Conservation (phyloP, 345 rosid genomes). For the Diplotaxis tenuifolia region DNA sequence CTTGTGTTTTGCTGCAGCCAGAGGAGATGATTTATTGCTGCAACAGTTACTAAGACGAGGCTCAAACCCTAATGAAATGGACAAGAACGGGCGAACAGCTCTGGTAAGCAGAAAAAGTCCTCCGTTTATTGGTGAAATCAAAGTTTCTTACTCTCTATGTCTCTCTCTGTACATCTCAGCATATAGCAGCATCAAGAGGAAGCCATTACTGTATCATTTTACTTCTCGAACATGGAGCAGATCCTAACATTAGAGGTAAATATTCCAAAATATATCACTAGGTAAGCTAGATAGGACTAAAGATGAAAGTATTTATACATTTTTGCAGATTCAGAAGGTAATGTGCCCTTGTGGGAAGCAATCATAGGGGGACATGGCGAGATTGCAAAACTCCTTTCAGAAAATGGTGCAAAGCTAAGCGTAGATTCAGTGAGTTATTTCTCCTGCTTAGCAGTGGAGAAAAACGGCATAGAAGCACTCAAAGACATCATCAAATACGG, state of each 20-base stretch:
- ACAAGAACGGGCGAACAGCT: constrained; percentile 60
- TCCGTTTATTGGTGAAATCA: neutral
- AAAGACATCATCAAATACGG: constrained; percentile 51
- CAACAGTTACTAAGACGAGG: constrained; percentile 71
- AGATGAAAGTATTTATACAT: neutral
- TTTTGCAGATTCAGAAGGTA: constrained; percentile 72
- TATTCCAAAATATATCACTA: neutral
- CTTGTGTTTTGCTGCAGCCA: constrained; percentile 71
- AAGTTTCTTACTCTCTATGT: neutral
- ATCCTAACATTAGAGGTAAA: constrained; percentile 73
- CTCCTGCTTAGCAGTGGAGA: constrained; percentile 55
- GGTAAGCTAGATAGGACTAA: neutral
- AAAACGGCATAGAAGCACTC: constrained; percentile 56
- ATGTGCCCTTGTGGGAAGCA: constrained; percentile 87
- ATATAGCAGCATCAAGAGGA: constrained; percentile 79
- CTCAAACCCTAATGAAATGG: constrained; percentile 64
- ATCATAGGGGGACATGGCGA: constrained; percentile 53
- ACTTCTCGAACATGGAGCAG: constrained; percentile 70
- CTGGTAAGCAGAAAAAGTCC: constrained; percentile 40
- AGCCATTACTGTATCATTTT: constrained; percentile 56
- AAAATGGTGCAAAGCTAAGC: constrained; percentile 61
- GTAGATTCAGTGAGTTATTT: constrained; percentile 55
- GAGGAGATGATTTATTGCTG: constrained; percentile 77
- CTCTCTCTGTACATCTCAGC: constrained; percentile 48
- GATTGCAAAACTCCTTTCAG: constrained; percentile 48